phyloP scores from a whole-genome alignment of 1,284 basidiomycete species.

The Termitomyces sp. region DNA sequence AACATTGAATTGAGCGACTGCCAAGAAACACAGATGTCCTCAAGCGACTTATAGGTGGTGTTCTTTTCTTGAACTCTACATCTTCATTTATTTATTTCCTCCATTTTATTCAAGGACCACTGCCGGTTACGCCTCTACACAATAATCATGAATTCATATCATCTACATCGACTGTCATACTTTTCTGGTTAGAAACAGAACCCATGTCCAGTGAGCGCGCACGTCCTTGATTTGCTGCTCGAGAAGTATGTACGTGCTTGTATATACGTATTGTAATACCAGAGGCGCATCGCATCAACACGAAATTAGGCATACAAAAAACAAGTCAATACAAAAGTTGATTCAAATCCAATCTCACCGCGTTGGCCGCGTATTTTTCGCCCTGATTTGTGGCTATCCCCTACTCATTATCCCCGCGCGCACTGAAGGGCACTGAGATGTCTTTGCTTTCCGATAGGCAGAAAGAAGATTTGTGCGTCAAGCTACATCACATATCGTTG shows the following conservation, averaged over 20 bases:
- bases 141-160: not conserved
- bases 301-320: slow-evolving; percentile 3
- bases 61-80: too few species aligned
- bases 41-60: too few species aligned
- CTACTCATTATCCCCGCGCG: not conserved
- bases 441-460: slow-evolving; percentile 70
- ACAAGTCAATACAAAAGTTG: slow-evolving; percentile 17
- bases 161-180: not conserved
- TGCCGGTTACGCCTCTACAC: too few species aligned
- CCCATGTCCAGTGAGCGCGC: not conserved
- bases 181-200: not conserved
- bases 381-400: not conserved
- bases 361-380: slow-evolving; percentile 13
- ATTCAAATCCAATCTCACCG: not conserved
- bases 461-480: slow-evolving; percentile 76
- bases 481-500: slow-evolving; percentile 4
- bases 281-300: not conserved
- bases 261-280: too few species aligned
- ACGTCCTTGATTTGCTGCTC: not conserved
- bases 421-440: slow-evolving; percentile 25
- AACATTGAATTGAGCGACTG: too few species aligned
- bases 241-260: not conserved
- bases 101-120: too few species aligned
- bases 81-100: too few species aligned
- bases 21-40: too few species aligned